Percentiles rank a stretch among this genome's conserved stretches.
Conservation (phyloP, 192 early-diverging fungal species). For the Coemansia biformis region DNA sequence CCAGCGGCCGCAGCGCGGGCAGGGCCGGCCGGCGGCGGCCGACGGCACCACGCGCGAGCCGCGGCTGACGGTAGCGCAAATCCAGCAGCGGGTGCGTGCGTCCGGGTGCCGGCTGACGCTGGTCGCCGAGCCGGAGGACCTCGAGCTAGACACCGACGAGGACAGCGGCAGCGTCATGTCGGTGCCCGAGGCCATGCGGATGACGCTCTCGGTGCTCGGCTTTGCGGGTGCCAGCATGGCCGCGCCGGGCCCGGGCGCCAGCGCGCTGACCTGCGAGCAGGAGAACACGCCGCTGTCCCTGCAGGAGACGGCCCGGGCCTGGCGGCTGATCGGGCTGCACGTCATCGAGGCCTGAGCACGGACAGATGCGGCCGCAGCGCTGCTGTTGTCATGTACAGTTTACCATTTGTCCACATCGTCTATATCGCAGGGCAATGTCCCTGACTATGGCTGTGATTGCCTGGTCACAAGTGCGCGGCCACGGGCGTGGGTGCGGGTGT, state of each 20-base stretch:
- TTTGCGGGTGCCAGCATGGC: constrained; percentile 15
- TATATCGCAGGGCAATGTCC: too few species aligned
- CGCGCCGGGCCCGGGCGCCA: constrained; percentile 15
- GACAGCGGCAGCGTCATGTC: constrained; percentile 44
- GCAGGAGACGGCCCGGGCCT: constrained; percentile 34
- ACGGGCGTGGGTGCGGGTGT: too few species aligned
- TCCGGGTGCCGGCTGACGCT: constrained; percentile 40
- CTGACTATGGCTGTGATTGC: too few species aligned
- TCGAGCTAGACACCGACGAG: constrained; percentile 42
- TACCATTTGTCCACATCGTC: too few species aligned
- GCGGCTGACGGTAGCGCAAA: constrained; percentile 35
- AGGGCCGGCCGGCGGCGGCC: not conserved
- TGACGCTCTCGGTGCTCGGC: constrained; percentile 48
- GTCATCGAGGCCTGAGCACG: constrained; percentile 41
- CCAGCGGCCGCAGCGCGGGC: constrained; percentile 38
- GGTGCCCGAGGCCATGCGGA: constrained; percentile 45
- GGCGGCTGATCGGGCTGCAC: constrained; percentile 45
- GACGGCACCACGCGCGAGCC: constrained; percentile 4
- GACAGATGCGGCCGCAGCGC: too few species aligned
- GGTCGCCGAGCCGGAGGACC: constrained; percentile 36
- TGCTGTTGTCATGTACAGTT: too few species aligned
- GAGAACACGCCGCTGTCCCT: constrained; percentile 33
- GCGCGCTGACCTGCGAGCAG: constrained; percentile 37
- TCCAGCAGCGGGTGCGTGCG: constrained; percentile 45
- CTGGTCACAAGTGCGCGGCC: too few species aligned